Evolutionary conservation across 2,329 filamentous ascomycete genomes (phyloP), one percentile per base, ranked within the genome.

Genomic region (Diplodia mutila): DNA sequence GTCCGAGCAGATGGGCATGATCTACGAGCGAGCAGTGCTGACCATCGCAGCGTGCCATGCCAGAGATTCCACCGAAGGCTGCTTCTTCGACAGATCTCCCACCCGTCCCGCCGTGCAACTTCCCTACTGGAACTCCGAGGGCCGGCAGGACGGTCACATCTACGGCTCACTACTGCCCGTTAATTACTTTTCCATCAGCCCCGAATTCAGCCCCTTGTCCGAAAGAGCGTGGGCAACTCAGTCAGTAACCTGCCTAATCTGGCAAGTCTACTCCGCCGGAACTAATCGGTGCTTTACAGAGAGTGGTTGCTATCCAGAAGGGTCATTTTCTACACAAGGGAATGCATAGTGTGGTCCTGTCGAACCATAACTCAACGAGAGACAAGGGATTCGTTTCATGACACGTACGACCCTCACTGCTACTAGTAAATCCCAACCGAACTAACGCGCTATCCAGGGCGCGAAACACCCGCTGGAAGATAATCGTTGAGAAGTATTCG

Each of bases 401-500:
- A 68, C 32, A 71, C 71, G 39, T 46, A 42, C 55, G 11, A 27
- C 37, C 18, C 14, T 27, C n/a, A 6, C 37, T 34, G 6, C 14
- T 32, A 39, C 14, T 32, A 39, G 37, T n/a, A 12, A 23, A 42
- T 49, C 39, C 39, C 46, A 49, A 48, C 23, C 8, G 39, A 7
- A 6, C 16, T 27, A 61, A 46, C 42, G 42, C 42, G 9, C n/a
- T 1, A n/a, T 9, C 42, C 18, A 46, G 42, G 39, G 70, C 70
- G 14, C 69, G 72, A 16, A 74, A 74, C 46, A 59, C 69, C 4
- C 70, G 69, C 52, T 74, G 72, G 72, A 73, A 73, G 39, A 67
- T 69, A 54, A 69, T 73, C 23, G 61, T 74, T 69, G 72, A 73
- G 72, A 61, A 68, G 61, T 73, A 73, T 59, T 71, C 70, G 46